Percentiles rank a stretch among this genome's conserved stretches.
phyloP scores from a whole-genome alignment of 2,329 filamentous ascomycete species.

The Hymenoscyphus albidus region DNA sequence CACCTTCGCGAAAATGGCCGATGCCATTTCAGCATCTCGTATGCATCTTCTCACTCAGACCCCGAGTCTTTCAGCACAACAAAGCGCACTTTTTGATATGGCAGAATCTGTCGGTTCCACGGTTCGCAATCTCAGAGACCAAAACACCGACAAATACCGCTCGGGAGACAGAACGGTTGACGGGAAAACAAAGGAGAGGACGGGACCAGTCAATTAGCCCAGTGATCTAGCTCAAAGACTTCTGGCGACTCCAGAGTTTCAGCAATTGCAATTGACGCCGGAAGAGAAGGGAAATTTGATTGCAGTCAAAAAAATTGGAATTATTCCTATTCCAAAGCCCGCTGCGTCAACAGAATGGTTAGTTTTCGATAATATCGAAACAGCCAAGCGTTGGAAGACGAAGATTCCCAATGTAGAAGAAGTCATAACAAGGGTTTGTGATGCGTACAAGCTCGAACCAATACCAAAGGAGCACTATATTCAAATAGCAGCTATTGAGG shows the following conservation, averaged over 20 bases:
- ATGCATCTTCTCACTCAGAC: neutral
- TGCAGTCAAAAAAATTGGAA: neutral
- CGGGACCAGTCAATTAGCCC: too few species aligned
- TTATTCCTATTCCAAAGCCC: neutral
- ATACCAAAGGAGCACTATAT: neutral
- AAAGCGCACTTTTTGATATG: neutral
- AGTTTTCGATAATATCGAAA: neutral
- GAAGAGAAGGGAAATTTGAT: neutral
- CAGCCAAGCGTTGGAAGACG: too few species aligned
- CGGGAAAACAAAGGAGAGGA: too few species aligned
- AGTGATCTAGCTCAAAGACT: neutral
- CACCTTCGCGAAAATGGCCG: neutral
- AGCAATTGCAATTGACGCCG: neutral
- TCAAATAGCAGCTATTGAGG: neutral
- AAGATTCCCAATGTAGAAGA: neutral
- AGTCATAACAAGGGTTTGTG: neutral
- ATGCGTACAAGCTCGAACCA: neutral
- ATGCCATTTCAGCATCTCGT: neutral
- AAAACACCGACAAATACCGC: neutral
- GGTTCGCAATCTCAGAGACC: neutral
- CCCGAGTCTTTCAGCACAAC: neutral
- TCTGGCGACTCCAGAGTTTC: neutral
- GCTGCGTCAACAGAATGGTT: neutral
- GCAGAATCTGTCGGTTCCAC: neutral
- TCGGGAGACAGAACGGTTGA: neutral